phyloP scores from a whole-genome alignment of 2,329 filamentous ascomycete species.

The Diaporthe capsici region DNA sequence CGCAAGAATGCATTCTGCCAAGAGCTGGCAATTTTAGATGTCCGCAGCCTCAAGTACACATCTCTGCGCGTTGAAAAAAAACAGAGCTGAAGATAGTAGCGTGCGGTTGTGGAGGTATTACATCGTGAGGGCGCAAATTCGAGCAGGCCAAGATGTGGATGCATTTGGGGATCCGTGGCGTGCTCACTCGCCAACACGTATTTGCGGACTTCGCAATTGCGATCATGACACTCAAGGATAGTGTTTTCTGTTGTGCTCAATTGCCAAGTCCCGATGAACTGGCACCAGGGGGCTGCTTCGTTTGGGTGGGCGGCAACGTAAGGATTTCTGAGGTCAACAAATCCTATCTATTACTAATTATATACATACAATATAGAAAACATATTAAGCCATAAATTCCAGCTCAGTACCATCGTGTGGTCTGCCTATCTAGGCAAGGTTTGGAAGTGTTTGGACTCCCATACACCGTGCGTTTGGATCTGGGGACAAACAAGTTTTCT shows the following conservation, averaged over 20 bases:
- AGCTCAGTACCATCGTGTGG: neutral
- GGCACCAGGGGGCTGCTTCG: neutral
- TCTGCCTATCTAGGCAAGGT: neutral
- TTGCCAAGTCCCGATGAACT: constrained; percentile 10
- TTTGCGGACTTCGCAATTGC: neutral
- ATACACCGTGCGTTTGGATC: neutral
- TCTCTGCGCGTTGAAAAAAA: neutral
- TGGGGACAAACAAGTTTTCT: neutral
- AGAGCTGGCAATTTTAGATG: neutral
- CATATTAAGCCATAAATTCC: neutral
- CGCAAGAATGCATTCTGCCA: neutral
- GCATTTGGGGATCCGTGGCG: constrained; percentile 13
- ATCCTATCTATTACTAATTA: neutral
- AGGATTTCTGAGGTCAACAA: neutral
- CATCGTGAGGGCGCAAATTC: neutral
- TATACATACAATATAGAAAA: neutral
- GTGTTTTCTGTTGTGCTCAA: neutral
- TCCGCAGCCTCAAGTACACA: neutral
- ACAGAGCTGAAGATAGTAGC: neutral
- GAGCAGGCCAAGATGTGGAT: constrained; percentile 2
- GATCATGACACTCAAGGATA: neutral
- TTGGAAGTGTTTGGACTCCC: neutral
- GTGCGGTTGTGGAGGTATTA: neutral
- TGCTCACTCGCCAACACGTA: neutral
- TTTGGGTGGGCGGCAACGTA: neutral